phyloP scores from a whole-genome alignment of 2,329 filamentous ascomycete species.

The Paracoccidioides brasiliensis region DNA sequence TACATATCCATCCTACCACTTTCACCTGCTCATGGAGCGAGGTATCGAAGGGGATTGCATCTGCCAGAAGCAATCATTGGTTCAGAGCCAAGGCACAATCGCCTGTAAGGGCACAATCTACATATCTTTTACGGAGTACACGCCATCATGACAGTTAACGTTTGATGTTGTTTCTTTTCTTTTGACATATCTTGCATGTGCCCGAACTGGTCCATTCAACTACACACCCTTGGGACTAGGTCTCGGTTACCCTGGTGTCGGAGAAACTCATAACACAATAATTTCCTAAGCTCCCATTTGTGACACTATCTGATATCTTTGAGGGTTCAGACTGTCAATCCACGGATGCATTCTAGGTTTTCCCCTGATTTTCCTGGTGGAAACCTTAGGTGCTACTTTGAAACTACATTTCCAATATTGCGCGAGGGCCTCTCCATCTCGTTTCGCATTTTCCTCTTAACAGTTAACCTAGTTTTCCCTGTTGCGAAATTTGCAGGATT shows the following conservation, averaged over 20 bases:
- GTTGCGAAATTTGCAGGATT: background rate
- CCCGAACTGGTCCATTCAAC: background rate
- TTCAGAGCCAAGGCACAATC: background rate
- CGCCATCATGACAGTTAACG: background rate
- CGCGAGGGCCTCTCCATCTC: background rate
- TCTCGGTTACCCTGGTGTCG: background rate
- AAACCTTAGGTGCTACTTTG: background rate
- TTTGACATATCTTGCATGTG: background rate
- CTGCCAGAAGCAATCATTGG: background rate
- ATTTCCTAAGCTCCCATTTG: background rate
- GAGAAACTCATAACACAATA: background rate
- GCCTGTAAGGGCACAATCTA: background rate
- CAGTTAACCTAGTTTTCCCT: background rate
- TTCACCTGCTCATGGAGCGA: background rate
- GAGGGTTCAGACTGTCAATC: background rate
- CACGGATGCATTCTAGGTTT: too few species aligned
- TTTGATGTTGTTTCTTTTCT: background rate
- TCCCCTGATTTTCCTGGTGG: background rate
- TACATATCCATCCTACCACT: background rate
- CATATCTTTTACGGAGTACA: background rate
- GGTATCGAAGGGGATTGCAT: background rate
- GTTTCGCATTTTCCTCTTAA: background rate
- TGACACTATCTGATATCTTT: background rate
- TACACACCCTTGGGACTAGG: background rate
- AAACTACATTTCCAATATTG: background rate